Conservation (phyloP, 345 rosid species). For the Turnera subulata region DNA sequence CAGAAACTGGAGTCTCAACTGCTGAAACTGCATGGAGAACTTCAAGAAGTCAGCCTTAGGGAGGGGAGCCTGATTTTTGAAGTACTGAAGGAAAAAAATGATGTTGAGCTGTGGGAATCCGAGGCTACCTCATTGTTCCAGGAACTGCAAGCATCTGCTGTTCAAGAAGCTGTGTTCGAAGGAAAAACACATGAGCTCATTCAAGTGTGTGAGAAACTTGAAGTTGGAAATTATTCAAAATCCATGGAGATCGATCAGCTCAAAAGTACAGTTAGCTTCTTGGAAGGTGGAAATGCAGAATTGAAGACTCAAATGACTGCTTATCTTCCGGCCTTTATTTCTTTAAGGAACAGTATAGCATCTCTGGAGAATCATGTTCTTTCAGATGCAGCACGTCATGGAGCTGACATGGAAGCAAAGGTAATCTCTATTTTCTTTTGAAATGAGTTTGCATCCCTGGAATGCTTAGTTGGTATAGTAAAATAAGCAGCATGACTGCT, state of each 20-base stretch:
- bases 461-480: neutral
- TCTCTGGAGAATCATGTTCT: constrained; percentile 59
- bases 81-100: constrained; percentile 40
- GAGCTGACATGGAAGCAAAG: constrained; percentile 38
- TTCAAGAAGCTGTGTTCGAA: constrained; percentile 52
- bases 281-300: constrained; percentile 57
- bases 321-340: constrained; percentile 47
- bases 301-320: constrained; percentile 47
- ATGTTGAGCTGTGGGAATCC: constrained; percentile 54
- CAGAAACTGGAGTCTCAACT: constrained; percentile 45
- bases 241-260: constrained; percentile 48
- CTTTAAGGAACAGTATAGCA: constrained; percentile 50
- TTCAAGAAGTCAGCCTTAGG: constrained; percentile 41
- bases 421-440: constrained; percentile 29
- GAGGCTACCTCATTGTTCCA: constrained; percentile 46
- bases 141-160: constrained; percentile 48
- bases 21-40: constrained; percentile 36
- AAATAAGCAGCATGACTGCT: no score
- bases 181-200: constrained; percentile 53
- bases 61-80: constrained; percentile 51
- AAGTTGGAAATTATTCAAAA: constrained; percentile 33
- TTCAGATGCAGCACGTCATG: constrained; percentile 24
- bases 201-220: constrained; percentile 41
- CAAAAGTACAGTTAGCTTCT: constrained; percentile 46
- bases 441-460: constrained; percentile 7